These are phyloP conservation scores for Vanilla planifolia DNA, from an alignment of 106 monocot genomes.

Conservation along the genomic window DNA sequence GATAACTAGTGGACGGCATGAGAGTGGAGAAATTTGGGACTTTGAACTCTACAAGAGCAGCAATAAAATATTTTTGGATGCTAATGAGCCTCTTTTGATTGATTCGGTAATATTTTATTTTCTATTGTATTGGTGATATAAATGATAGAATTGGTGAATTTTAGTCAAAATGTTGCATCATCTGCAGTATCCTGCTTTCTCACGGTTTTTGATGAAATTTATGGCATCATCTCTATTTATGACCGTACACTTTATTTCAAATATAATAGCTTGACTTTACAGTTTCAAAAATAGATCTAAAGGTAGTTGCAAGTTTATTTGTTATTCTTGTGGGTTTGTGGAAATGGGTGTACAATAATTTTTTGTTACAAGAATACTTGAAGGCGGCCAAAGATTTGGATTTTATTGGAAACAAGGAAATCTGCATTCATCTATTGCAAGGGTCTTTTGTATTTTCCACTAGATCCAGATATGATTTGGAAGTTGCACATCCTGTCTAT, in stretches of 20 bases:
- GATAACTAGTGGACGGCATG: slow-evolving; percentile 92
- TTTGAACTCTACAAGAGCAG: slow-evolving; percentile 80
- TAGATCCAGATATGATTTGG: no score
- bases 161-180: background rate
- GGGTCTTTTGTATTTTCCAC: no score
- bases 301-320: background rate
- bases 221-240: background rate
- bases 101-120: slow-evolving; percentile 61
- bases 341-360: background rate
- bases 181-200: background rate
- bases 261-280: background rate
- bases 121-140: background rate
- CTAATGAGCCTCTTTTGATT: slow-evolving; percentile 63
- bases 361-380: background rate
- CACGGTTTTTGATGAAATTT: background rate
- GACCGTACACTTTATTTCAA: background rate
- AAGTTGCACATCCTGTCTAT: no score
- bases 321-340: background rate
- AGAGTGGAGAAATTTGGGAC: slow-evolving; percentile 93
- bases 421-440: no score
- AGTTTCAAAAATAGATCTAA: background rate
- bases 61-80: slow-evolving; percentile 62
- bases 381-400: background rate
- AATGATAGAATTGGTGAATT: background rate
- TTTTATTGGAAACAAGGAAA: no score